Percentiles rank a stretch among this genome's conserved stretches.
phyloP scores from a whole-genome alignment of 2,329 filamentous ascomycete genomes.

The Ceratocystiopsis brevicomis region DNA sequence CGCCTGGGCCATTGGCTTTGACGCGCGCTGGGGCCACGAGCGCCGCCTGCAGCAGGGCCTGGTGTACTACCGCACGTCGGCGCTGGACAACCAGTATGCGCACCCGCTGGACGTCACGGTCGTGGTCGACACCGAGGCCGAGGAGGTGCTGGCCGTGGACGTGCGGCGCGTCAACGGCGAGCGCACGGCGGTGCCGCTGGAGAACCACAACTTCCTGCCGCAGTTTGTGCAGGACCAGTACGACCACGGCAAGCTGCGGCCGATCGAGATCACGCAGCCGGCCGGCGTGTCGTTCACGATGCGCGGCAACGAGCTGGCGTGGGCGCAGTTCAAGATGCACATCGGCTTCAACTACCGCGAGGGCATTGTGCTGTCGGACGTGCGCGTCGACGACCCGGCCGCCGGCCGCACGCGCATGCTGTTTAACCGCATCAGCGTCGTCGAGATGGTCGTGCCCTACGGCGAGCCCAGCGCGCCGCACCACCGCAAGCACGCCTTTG shows the following conservation, averaged over 20 bases:
- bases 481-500: conserved; percentile 65
- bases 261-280: conserved; percentile 52
- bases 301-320: conserved; percentile 50
- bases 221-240: conserved; percentile 59
- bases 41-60: conserved; percentile 76
- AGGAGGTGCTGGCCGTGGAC: conserved; percentile 65
- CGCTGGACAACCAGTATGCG: conserved; percentile 77
- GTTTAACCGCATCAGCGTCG: conserved; percentile 75
- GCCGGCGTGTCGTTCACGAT: conserved; percentile 69
- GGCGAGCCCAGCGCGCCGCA: conserved; percentile 66
- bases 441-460: conserved; percentile 89
- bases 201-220: conserved; percentile 61
- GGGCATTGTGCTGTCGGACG: conserved; percentile 77
- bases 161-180: conserved; percentile 60
- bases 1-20: conserved; percentile 89
- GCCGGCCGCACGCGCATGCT: conserved; percentile 57
- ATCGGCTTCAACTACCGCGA: conserved; percentile 91
- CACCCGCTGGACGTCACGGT: conserved; percentile 88
- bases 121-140: conserved; percentile 66
- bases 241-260: conserved; percentile 52
- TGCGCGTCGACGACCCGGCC: conserved; percentile 56
- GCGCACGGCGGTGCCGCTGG: conserved; percentile 49
- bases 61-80: conserved; percentile 80
- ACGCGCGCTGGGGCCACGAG: conserved; percentile 67
- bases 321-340: conserved; percentile 89